Percentiles rank a stretch among this genome's conserved stretches.
Evolutionary conservation across 1,139 yeast genomes (phyloP).

Genomic region (Candida frijolesensis): DNA sequence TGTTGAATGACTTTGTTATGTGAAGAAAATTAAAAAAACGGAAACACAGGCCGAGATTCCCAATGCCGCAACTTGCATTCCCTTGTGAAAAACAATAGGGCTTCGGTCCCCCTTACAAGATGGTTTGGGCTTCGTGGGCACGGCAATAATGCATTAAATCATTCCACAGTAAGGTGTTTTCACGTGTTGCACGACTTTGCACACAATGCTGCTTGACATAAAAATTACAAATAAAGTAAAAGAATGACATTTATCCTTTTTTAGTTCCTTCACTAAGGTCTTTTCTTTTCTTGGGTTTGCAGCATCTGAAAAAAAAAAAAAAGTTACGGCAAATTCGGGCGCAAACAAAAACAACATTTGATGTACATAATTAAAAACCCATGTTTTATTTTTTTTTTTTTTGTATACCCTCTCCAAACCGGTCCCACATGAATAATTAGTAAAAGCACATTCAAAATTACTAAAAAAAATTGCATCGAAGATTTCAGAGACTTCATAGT

Average conservation of each 20-base stretch:
- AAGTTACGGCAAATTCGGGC: constrained; percentile 1
- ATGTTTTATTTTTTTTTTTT: too few species aligned
- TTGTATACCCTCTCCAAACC: background rate
- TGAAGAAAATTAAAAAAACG: too few species aligned
- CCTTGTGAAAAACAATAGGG: background rate
- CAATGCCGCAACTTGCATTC: background rate
- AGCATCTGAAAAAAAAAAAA: background rate
- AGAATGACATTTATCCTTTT: background rate
- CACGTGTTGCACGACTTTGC: background rate
- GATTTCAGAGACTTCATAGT: too few species aligned
- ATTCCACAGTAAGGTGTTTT: background rate
- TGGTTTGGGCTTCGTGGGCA: background rate
- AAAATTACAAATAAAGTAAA: background rate
- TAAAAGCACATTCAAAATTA: background rate
- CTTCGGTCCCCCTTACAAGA: background rate
- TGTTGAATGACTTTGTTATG: background rate
- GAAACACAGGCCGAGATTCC: background rate
- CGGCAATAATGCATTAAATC: constrained; percentile 1
- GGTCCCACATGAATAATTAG: background rate
- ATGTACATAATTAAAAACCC: background rate
- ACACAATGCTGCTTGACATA: background rate
- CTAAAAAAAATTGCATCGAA: background rate
- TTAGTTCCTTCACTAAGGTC: background rate
- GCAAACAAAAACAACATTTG: background rate
- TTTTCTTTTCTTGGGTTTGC: constrained; percentile 1